Percentiles rank a stretch among this genome's conserved stretches.
Evolutionary conservation across 108 stramenopile genomes (phyloP).

Genomic region (Aurantiochytrium sp.): DNA sequence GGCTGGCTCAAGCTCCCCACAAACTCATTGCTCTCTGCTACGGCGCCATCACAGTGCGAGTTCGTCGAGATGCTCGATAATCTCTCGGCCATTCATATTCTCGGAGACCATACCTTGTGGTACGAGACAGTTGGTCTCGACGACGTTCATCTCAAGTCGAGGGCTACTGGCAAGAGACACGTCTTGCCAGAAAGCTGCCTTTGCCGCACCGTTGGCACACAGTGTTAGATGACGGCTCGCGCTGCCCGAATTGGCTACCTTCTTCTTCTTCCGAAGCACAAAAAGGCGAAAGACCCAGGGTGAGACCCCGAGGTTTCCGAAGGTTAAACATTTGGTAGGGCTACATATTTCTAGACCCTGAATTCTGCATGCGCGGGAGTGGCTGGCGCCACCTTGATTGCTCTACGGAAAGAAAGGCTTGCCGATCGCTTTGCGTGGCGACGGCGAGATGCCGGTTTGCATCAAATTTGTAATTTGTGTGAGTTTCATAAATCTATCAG

Average conservation of each 20-base stretch:
- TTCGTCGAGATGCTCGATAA: conserved; percentile 46
- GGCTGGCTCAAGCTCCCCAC: conserved; percentile 57
- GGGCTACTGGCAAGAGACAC: background rate
- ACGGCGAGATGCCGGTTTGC: no score
- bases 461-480: no score
- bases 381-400: no score
- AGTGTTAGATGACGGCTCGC: background rate
- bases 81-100: conserved; percentile 36
- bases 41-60: conserved; percentile 39
- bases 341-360: no score
- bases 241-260: background rate
- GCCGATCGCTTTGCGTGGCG: no score
- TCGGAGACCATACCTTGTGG: conserved; percentile 53
- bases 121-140: conserved; percentile 53
- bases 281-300: no score
- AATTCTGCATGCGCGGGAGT: no score
- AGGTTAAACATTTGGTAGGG: no score
- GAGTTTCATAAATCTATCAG: no score
- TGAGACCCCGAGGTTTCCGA: no score
- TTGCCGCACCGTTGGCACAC: background rate
- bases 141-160: conserved; percentile 32
- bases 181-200: conserved; percentile 23
- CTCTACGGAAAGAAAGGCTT: no score
- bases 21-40: conserved; percentile 38
- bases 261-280: no score